Evolutionary conservation across 768 basidiomycete genomes (phyloP).

Genomic region (Pisolithus orientalis): DNA sequence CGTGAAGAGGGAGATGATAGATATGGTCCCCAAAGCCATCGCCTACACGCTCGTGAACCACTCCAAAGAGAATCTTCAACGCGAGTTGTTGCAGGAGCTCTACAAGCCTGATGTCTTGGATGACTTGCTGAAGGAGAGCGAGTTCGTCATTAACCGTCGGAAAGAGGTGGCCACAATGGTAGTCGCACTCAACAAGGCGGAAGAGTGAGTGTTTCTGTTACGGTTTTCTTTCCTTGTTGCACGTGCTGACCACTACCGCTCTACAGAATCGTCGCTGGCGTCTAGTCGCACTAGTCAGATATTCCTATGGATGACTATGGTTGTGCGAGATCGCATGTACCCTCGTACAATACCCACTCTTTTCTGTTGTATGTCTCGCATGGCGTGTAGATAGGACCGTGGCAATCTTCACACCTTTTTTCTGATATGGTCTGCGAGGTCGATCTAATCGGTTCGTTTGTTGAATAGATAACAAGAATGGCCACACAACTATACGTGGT

Average conservation of each 20-base stretch:
- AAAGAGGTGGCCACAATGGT: conserved; percentile 96
- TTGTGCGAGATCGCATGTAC: neutral
- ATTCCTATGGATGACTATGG: neutral
- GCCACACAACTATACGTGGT: neutral
- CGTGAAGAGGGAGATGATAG: conserved; percentile 98
- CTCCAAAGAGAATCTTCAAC: conserved; percentile 92
- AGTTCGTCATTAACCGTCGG: conserved; percentile 80
- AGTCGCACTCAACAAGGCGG: conserved; percentile 90
- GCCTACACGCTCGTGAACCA: conserved; percentile 85
- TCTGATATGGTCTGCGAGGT: neutral
- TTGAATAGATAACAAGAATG: neutral
- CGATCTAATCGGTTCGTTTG: neutral
- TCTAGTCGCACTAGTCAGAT: conserved; percentile 27
- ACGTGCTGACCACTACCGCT: conserved; percentile 7
- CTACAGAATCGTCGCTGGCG: conserved; percentile 57
- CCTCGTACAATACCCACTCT: conserved; percentile 26
- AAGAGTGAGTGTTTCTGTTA: conserved; percentile 69
- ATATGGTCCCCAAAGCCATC: conserved; percentile 98
- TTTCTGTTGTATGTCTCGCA: conserved; percentile 14
- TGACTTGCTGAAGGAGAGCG: conserved; percentile 91
- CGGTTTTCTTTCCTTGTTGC: neutral
- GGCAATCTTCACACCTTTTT: neutral
- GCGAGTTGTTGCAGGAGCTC: conserved; percentile 89
- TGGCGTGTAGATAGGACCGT: conserved; percentile 12
- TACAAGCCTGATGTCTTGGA: conserved; percentile 97